Evolutionary conservation across 345 rosid species (phyloP).

Genomic region (Citropsis articulata): DNA sequence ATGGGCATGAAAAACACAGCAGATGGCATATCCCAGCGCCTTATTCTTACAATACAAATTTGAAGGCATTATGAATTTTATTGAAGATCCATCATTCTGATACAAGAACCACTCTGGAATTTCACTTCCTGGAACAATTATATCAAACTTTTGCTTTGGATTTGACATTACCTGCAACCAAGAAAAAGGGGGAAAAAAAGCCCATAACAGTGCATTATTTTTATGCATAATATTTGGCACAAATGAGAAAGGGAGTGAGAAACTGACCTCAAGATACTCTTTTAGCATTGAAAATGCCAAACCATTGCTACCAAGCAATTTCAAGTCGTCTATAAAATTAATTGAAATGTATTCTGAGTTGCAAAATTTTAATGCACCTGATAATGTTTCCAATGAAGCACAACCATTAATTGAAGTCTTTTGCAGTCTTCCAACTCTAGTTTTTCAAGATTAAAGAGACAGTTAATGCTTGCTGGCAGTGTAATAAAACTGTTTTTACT

Average conservation of each 20-base stretch:
- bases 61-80: neutral
- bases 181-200: neutral
- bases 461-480: neutral
- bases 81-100: neutral
- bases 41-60: neutral
- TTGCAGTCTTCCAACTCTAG: slow-evolving; percentile 16
- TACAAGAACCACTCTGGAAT: slow-evolving; percentile 16
- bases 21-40: neutral
- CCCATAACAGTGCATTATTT: neutral
- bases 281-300: neutral
- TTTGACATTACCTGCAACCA: neutral
- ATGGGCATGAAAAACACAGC: slow-evolving; percentile 4
- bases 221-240: neutral
- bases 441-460: slow-evolving; percentile 8
- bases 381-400: slow-evolving; percentile 15
- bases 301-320: neutral
- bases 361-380: slow-evolving; percentile 5
- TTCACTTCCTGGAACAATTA: slow-evolving; percentile 12
- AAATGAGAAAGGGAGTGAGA: neutral
- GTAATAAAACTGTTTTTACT: no score
- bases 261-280: neutral
- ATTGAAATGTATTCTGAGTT: neutral
- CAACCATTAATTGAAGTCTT: slow-evolving; percentile 18
- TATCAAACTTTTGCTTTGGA: neutral
- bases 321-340: slow-evolving; percentile 13